Evolutionary conservation across 352 stramenopile genomes (phyloP), one percentile per base, ranked within the genome.

Genomic region (Phytopythium cucurbitacearum): DNA sequence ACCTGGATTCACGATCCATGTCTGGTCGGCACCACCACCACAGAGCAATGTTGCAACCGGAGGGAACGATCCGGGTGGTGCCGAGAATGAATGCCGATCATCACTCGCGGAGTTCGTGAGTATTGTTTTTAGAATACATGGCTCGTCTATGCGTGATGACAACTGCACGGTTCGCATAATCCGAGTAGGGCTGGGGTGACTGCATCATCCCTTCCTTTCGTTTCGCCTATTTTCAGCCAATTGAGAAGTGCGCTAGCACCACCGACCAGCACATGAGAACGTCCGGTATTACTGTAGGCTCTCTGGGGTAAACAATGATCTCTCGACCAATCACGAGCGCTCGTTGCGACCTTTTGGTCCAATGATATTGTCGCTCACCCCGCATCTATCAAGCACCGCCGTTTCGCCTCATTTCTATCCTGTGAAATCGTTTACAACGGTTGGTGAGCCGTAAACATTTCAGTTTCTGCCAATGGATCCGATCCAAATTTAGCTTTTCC

Each of bases 181-280:
- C 68, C 76, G 38, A 98, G 98, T 16, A 37, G 43, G 43, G 2
- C 4, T 48, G 15, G 43, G 43, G 1, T 8, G 9, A 0, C 10
- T 10, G 43, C 43, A 48, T 48, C 43, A 48, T 28, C 21, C 21
- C 21, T 28, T 28, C 21, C 21, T 28, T 28, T 28, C 21, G 21
- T 28, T 28, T 28, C 21, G 21, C 21, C 21, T 28, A 28, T 28
- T 28, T 28, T 28, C 21, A 28, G 21, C 21, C 21, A 28, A 28
- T 28, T 28, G 21, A 28, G 21, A 28, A 28, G 21, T 28, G 21
- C 21, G 21, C 21, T 28, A 28, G 21, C 21, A 28, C 21, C 21
- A 28, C 21, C 21, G 21, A 28, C 21, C 21, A 28, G 21, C 21
- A 28, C 21, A 28, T 28, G 21, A 28, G 13, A 2, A 4, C 9